Base-by-base conservation (phyloP, 345 rosid genomes). In the Bruguiera sexangula region DNA sequence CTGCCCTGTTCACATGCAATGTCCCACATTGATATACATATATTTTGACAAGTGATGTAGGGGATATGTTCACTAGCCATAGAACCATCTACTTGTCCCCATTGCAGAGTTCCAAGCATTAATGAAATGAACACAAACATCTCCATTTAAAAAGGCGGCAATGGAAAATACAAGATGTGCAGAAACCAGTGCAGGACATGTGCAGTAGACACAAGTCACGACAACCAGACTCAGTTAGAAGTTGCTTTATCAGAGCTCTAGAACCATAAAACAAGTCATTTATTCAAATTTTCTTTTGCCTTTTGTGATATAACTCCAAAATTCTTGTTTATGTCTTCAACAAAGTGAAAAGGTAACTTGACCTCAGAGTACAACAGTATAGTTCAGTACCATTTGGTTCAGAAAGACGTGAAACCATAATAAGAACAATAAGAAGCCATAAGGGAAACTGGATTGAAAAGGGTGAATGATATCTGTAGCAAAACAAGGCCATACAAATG, bases 1-100 rank as follows among this genome's bases (percentile, higher is more conserved):
- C 71, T 54, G 82, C 79, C 86, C 98, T 91, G 91, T 78, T 80
- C 69, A 77, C 80, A 78, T 67, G 67, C 66, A 24, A 62, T 55
- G 27, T 66, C 6, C n/a, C 73, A 72, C 66, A 46, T 53, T 43
- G 31, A 8, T 66, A 39, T 52, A 60, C 29, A 52, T 48, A 66
- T 67, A 55, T 29, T 60, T 20, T 48, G 37, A 10, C 37, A 20
- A 43, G 16, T 13, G 50, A 43, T 13, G 50, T 11, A 43, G 60
- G 52, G 37, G 46, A 66, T n/a, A 58, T 32, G 59, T 29, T 57
- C 55, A 39, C 20, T 10, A 43, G 29, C 36, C 27, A 39, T 57
- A 27, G 63, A 56, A n/a, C 10, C 26, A 19, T n/a, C 30, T 0
- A 29, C 16, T 13, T 19, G 26, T 18, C 29, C 5, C 39, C 9